Evolutionary conservation across 192 early-diverging fungal genomes (phyloP).

Genomic region (Phycomyces blakesleeanus): DNA sequence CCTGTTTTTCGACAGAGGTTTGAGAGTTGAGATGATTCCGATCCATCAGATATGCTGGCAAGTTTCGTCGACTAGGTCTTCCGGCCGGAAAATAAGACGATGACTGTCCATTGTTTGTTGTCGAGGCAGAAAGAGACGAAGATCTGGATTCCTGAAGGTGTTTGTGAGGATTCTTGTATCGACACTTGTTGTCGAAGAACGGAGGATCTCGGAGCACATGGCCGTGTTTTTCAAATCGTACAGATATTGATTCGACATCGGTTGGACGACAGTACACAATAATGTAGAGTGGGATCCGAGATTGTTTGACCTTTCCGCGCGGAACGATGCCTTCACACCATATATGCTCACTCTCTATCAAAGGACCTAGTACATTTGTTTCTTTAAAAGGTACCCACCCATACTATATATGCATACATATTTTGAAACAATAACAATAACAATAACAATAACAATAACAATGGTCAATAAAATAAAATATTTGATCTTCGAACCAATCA

Average conservation of each 20-base stretch:
- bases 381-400: constrained; percentile 39
- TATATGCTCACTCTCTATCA: constrained; percentile 18
- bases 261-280: constrained; percentile 29
- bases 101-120: no score
- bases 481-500: not conserved
- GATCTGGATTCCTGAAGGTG: not conserved
- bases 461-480: not conserved
- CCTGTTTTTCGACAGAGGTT: not conserved
- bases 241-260: not conserved
- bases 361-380: constrained; percentile 30
- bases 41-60: no score
- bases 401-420: constrained; percentile 20
- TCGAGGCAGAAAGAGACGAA: not conserved
- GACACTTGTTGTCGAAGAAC: constrained; percentile 23
- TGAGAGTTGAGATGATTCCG: not conserved
- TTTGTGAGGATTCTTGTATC: constrained; percentile 24
- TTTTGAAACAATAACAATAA: not conserved
- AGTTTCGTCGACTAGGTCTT: no score
- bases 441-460: not conserved
- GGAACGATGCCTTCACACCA: constrained; percentile 41
- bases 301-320: constrained; percentile 14
- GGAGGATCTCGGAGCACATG: constrained; percentile 23
- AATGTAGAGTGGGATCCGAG: constrained; percentile 28
- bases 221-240: constrained; percentile 1
- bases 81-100: no score